Percentiles rank a stretch among this genome's conserved stretches.
These are phyloP conservation scores for Hura crepitans DNA, from an alignment of 441 rosid genomes.

Conservation along the genomic window DNA sequence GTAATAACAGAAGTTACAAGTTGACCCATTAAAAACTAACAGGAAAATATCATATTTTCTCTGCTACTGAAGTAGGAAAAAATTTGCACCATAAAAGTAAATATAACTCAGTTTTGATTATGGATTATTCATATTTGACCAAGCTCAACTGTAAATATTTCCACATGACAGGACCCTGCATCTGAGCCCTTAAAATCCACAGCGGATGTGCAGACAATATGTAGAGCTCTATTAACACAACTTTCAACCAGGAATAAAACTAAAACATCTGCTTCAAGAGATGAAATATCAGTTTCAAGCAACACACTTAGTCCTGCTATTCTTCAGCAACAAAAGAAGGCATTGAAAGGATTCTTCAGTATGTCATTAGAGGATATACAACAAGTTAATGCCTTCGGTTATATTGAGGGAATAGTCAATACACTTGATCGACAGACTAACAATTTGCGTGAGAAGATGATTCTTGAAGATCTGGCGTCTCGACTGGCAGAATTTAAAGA, in stretches of 20 bases:
- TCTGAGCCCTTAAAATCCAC: not conserved
- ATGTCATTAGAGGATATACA: constrained; percentile 19
- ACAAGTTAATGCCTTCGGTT: constrained; percentile 12
- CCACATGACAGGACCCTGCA: not conserved
- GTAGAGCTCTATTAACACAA: constrained; percentile 5
- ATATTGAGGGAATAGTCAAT: constrained; percentile 1
- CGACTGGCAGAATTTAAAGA: constrained; percentile 6
- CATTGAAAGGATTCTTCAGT: constrained; percentile 8
- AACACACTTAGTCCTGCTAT: not conserved
- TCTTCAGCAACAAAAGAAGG: not conserved
- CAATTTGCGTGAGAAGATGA: not conserved
- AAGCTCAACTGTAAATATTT: not conserved
- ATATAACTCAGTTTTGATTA: no score
- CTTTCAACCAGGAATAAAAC: constrained; percentile 4
- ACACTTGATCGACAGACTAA: not conserved
- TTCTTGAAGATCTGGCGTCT: constrained; percentile 7
- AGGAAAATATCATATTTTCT: no score
- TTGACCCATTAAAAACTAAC: no score
- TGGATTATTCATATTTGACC: not conserved
- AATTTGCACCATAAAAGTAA: no score
- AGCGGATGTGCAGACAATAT: not conserved
- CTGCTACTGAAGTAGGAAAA: no score
- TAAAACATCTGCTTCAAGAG: not conserved
- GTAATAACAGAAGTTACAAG: no score
- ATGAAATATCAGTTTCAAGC: constrained; percentile 2